These are phyloP conservation scores for Phytophthora idaei DNA, from an alignment of 352 stramenopile species.

Conservation along the genomic window DNA sequence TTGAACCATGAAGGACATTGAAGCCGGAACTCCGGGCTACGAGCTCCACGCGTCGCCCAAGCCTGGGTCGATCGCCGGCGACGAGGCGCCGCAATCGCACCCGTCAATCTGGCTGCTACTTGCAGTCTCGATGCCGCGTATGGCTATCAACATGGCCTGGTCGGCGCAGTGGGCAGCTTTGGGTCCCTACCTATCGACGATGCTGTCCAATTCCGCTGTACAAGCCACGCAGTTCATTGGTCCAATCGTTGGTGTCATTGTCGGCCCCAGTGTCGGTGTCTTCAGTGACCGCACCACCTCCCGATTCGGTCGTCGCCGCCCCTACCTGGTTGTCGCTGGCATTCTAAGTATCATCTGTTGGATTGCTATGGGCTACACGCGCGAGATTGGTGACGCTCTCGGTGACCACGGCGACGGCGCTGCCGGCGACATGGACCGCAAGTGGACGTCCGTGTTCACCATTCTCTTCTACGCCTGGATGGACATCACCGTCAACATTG, in stretches of 20 bases:
- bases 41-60: slow-evolving; percentile 31
- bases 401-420: slow-evolving; percentile 24
- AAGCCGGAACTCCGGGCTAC: slow-evolving; percentile 32
- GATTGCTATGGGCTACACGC: slow-evolving; percentile 59
- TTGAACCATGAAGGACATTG: slow-evolving; percentile 29
- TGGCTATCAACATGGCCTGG: slow-evolving; percentile 40
- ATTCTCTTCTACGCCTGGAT: slow-evolving; percentile 41
- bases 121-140: slow-evolving; percentile 34
- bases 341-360: slow-evolving; percentile 51
- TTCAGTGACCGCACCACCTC: slow-evolving; percentile 47
- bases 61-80: slow-evolving; percentile 13
- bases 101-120: slow-evolving; percentile 35
- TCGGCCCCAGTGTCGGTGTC: slow-evolving; percentile 32
- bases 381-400: slow-evolving; percentile 31
- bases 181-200: slow-evolving; percentile 48
- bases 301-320: slow-evolving; percentile 42
- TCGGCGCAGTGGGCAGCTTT: slow-evolving; percentile 41
- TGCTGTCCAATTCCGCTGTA: slow-evolving; percentile 45
- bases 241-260: slow-evolving; percentile 33
- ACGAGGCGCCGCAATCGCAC: slow-evolving; percentile 32
- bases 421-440: slow-evolving; percentile 13
- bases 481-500: slow-evolving; percentile 39
- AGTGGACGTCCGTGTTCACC: slow-evolving; percentile 33
- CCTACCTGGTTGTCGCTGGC: slow-evolving; percentile 43
- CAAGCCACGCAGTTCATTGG: slow-evolving; percentile 38